These are phyloP conservation scores for Hygrophila difformis DNA, from an alignment of 257 asterid species.

Conservation along the genomic window DNA sequence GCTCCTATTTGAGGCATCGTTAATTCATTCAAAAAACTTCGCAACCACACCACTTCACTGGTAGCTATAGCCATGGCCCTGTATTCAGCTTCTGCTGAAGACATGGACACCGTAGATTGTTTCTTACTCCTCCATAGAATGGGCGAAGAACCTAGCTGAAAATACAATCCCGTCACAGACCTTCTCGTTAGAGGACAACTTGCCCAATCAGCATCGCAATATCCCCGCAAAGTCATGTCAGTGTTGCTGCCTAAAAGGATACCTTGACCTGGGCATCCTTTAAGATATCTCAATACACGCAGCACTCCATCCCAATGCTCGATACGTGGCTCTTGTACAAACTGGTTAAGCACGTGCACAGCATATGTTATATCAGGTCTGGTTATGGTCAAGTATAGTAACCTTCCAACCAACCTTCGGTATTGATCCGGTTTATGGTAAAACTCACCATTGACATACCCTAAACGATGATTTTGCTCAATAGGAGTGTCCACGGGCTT, in stretches of 20 bases:
- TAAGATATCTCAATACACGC: conserved; percentile 1
- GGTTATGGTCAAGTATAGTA: background rate
- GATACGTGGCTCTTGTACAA: background rate
- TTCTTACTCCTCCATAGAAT: background rate
- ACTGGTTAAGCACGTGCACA: background rate
- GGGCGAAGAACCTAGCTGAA: background rate
- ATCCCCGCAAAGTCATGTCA: too few species aligned
- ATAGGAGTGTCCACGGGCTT: too few species aligned
- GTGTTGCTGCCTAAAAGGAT: too few species aligned
- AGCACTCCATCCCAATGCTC: background rate
- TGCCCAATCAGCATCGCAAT: too few species aligned
- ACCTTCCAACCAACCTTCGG: background rate
- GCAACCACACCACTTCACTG: background rate
- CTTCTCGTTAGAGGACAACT: too few species aligned
- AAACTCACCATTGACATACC: too few species aligned
- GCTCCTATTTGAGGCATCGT: background rate
- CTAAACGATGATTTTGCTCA: too few species aligned
- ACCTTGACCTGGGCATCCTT: too few species aligned
- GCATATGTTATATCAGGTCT: background rate
- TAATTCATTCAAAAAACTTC: background rate
- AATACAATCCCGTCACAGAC: background rate
- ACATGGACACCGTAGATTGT: too few species aligned
- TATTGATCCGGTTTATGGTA: too few species aligned
- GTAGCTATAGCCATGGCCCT: background rate
- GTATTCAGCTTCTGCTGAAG: background rate